Conservation (phyloP, 139 green algal species). For the Coelastrella sp. region DNA sequence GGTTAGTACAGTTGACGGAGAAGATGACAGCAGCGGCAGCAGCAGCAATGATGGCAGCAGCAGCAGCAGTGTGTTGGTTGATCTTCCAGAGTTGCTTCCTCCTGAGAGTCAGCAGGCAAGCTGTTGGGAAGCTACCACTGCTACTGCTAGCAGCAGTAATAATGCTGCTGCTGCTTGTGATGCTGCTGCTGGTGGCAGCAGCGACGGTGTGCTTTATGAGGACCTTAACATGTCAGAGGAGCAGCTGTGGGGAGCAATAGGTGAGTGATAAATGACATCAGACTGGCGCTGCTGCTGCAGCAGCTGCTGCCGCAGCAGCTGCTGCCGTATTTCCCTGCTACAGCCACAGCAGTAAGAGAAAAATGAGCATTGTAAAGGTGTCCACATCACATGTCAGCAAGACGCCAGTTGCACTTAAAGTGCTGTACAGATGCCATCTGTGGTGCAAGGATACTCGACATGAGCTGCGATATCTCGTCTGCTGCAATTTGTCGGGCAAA, state of each 20-base stretch:
- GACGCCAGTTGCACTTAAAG: too few species aligned
- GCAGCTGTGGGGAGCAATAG: slow-evolving; percentile 27
- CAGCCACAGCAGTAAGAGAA: too few species aligned
- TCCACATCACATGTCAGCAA: too few species aligned
- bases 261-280: slow-evolving; percentile 7
- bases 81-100: too few species aligned
- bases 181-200: not conserved
- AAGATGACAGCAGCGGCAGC: slow-evolving; percentile 1
- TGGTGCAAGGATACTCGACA: too few species aligned
- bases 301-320: not conserved
- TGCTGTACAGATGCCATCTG: too few species aligned
- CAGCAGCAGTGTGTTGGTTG: too few species aligned
- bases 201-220: not conserved
- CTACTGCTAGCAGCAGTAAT: not conserved
- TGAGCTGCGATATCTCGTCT: too few species aligned
- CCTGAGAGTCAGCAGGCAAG: too few species aligned
- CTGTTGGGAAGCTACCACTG: not conserved
- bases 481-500: too few species aligned
- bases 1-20: not conserved
- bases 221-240: slow-evolving; percentile 16
- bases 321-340: not conserved
- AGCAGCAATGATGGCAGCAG: not conserved
- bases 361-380: too few species aligned
- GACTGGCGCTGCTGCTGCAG: too few species aligned
- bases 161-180: slow-evolving; percentile 13